Evolutionary conservation across 2,329 filamentous ascomycete genomes (phyloP).

Genomic region (Stagonosporopsis cucurbitacearum): DNA sequence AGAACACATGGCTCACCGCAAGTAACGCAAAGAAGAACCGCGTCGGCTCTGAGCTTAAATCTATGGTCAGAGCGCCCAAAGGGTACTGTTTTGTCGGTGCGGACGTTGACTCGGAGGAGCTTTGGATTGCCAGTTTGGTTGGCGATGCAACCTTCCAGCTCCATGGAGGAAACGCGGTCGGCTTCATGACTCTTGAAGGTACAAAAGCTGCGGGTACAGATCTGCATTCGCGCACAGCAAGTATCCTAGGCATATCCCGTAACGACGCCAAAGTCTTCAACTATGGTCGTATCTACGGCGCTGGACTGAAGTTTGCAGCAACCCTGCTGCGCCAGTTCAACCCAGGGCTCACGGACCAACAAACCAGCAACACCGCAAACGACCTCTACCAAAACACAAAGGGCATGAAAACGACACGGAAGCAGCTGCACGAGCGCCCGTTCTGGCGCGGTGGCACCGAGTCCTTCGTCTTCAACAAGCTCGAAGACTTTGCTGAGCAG

Average conservation of each 20-base stretch:
- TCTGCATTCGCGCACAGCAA: conserved; percentile 89
- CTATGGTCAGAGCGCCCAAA: conserved; percentile 90
- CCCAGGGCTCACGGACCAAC: conserved; percentile 76
- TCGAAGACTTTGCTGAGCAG: conserved; percentile 97
- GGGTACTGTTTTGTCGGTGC: conserved; percentile 95
- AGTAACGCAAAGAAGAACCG: conserved; percentile 96
- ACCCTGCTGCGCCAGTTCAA: conserved; percentile 94
- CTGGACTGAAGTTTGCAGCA: conserved; percentile 89
- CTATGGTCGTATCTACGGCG: conserved; percentile 98
- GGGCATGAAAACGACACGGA: conserved; percentile 81
- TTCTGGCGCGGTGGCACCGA: conserved; percentile 98
- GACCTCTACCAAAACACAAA: conserved; percentile 90
- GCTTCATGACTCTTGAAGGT: conserved; percentile 98
- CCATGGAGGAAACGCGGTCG: conserved; percentile 95
- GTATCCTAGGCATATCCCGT: conserved; percentile 89
- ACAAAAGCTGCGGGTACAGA: conserved; percentile 94
- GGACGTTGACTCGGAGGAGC: conserved; percentile 94
- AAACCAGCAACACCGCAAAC: conserved; percentile 77
- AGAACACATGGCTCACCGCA: conserved; percentile 98
- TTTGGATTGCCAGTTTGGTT: conserved; percentile 96
- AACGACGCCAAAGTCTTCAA: conserved; percentile 99
- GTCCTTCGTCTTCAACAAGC: conserved; percentile 96
- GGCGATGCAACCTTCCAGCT: conserved; percentile 94
- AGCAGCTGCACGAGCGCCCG: conserved; percentile 70
- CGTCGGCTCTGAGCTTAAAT: conserved; percentile 94